Evolutionary conservation across 2,329 filamentous ascomycete genomes (phyloP), one percentile per base, ranked within the genome.

Genomic region (Botryotinia calthae): DNA sequence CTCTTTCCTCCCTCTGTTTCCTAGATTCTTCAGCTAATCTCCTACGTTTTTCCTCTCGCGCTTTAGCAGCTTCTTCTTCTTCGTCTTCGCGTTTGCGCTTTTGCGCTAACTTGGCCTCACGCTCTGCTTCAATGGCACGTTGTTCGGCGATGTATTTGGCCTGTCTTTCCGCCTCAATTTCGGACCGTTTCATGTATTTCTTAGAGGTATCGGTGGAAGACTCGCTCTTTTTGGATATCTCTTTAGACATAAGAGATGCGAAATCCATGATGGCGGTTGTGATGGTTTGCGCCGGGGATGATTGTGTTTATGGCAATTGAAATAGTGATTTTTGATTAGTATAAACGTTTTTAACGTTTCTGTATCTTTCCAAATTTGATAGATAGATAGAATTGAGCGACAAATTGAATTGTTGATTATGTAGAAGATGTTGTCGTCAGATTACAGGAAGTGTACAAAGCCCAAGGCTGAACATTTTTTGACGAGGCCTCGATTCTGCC

Each of bases 21-120:
- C 88, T 87, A 66, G 92, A 93, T 79, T 97, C 93, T 75, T 97
- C 94, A 0, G 94, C 95, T 6, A 99, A 85, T 74, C 87, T 87
- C 74, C 88, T 88, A 71, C 91, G 90, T 85, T 98, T 98, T 79
- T 96, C 93, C 76, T 97, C 93, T 22, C 94, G 89, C 42, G 86
- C 85, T 20, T 86, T 87, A 76, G 89, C 88, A 76, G 91, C 90
- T 37, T 89, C 87, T 2, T 90, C 90, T 72, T 93, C 92, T 40
- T 97, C 95, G 51, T 97, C 95, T 71, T 98, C 95, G 37, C 90
- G 88, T 82, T 97, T 96, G 77, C 95, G 93, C 84, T 98, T 98
- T 78, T 91, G 90, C 1, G 88, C 87, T 1, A 89, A 85, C 76
- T 90, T 90, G 74, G 91, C 89, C 73, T 89, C 85, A 42, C 93